Percentiles rank a stretch among this genome's conserved stretches.
Conservation (phyloP, 2,329 filamentous ascomycete genomes). For the Thermoascus crustaceus region DNA sequence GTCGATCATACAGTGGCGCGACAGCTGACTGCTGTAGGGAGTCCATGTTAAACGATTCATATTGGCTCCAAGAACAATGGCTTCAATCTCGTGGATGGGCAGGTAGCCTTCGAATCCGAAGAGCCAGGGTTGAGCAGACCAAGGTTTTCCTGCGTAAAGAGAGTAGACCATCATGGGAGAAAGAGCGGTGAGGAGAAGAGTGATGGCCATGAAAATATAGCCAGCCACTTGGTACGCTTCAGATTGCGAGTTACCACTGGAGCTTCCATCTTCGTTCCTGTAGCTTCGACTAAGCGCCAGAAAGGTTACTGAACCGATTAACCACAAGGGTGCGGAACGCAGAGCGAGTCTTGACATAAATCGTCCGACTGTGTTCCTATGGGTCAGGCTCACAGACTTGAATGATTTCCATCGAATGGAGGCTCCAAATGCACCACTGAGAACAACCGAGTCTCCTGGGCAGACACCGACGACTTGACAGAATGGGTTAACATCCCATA, state of each 20-base stretch:
- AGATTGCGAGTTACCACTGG: too few relatives aligned
- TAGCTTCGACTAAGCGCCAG: too few relatives aligned
- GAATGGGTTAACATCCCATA: conserved; percentile 40
- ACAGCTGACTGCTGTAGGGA: conserved; percentile 22
- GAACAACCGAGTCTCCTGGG: conserved; percentile 35
- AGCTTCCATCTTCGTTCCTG: too few relatives aligned
- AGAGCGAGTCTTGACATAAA: conserved; percentile 10
- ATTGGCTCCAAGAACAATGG: conserved; percentile 30
- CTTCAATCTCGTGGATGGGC: conserved; percentile 30
- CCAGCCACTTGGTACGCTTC: too few relatives aligned
- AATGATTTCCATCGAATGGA: conserved; percentile 39
- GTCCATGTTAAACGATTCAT: conserved; percentile 30
- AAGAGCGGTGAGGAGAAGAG: conserved; percentile 16
- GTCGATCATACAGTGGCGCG: conserved; percentile 20
- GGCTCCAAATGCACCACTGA: conserved; percentile 35
- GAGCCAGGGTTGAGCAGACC: conserved; percentile 35
- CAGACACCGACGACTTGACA: conserved; percentile 36
- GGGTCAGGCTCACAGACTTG: conserved; percentile 21
- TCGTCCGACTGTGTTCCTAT: conserved; percentile 21
- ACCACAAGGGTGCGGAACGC: neutral
- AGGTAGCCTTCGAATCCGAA: conserved; percentile 39
- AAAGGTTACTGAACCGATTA: neutral
- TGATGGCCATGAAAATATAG: neutral
- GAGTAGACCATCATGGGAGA: conserved; percentile 27
- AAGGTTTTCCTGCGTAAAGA: conserved; percentile 34